phyloP scores from a whole-genome alignment of 768 basidiomycete genomes.

The Naganishia randhawae region DNA sequence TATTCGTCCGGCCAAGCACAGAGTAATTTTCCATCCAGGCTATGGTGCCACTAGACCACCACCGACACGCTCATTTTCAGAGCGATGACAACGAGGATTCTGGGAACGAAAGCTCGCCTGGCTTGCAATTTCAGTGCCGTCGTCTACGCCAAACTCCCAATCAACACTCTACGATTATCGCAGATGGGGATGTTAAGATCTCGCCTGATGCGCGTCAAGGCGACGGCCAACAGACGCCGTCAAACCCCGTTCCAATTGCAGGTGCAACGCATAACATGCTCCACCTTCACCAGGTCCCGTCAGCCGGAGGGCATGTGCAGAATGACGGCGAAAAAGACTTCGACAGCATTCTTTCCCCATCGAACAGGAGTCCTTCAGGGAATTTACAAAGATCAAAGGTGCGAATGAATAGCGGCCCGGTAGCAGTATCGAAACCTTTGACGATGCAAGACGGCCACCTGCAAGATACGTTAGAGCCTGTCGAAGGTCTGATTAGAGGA shows the following conservation, averaged over 20 bases:
- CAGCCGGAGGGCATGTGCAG: neutral
- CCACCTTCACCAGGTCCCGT: neutral
- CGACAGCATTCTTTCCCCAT: neutral
- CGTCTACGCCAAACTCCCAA: neutral
- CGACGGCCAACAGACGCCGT: neutral
- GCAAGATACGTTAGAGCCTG: neutral
- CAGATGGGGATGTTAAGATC: neutral
- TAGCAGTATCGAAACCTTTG: conserved; percentile 1
- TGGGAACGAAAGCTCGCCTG: neutral
- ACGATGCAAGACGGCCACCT: neutral
- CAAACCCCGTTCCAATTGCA: neutral
- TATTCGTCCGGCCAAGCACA: no score
- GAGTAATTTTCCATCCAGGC: neutral
- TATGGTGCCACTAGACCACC: neutral
- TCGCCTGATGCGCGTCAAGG: neutral
- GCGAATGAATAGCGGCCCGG: conserved; percentile 16
- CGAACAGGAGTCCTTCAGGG: neutral
- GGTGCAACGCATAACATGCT: neutral
- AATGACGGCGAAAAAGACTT: neutral
- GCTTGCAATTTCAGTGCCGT: neutral
- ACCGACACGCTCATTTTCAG: conserved; percentile 11
- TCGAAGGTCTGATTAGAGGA: neutral
- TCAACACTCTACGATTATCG: neutral
- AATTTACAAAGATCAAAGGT: neutral
- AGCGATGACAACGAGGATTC: conserved; percentile 5